Conservation (phyloP, 805 yeast genomes). For the Sugiyamaella qingdaonensis region DNA sequence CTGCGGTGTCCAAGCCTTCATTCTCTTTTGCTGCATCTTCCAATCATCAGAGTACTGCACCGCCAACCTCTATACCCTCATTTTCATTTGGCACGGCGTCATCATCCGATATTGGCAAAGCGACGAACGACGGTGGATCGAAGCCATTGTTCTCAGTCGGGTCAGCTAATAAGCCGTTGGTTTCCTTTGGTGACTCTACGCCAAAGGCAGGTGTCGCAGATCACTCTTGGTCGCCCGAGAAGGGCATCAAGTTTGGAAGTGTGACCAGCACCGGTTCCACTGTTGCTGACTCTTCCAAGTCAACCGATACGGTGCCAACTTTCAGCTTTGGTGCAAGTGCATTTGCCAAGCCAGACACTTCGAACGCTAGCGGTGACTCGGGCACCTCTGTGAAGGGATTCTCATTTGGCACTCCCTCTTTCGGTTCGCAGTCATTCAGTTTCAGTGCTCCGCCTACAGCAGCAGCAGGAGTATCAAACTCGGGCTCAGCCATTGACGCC, state of each 20-base stretch:
- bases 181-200: constrained; percentile 25
- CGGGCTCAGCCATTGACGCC: constrained; percentile 14
- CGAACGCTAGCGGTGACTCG: constrained; percentile 1
- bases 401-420: constrained; percentile 4
- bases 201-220: constrained; percentile 2
- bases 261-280: background rate
- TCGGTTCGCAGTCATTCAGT: background rate
- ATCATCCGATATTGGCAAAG: background rate
- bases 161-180: constrained; percentile 12
- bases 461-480: background rate
- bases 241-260: constrained; percentile 30
- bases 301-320: constrained; percentile 20
- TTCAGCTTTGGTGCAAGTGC: constrained; percentile 27
- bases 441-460: background rate
- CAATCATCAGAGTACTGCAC: background rate
- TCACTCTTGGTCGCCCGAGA: constrained; percentile 32
- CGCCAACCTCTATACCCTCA: background rate
- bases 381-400: background rate
- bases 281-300: background rate
- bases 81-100: background rate
- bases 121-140: background rate
- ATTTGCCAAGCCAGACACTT: constrained; percentile 5
- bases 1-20: constrained; percentile 10
- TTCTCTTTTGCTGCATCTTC: constrained; percentile 5
- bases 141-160: constrained; percentile 22